A percentile compares a stretch with the other conserved stretches of the same genome.
Conservation (phyloP, 306 rosid species). For the Cicer arietinum region DNA sequence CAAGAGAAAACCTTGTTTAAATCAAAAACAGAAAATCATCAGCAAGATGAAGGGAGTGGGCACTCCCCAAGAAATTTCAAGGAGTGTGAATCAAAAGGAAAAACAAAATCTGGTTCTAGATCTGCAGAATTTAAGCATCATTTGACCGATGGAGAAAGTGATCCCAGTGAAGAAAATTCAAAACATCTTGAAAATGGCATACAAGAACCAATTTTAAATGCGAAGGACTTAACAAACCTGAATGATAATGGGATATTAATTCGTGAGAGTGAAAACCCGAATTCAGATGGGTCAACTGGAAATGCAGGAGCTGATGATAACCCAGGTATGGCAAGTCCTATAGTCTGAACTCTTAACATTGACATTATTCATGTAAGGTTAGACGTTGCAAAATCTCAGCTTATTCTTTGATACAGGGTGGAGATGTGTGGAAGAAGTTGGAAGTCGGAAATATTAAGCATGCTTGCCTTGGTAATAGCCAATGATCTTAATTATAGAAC, state of each 20-base stretch:
- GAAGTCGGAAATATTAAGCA: slow-evolving; percentile 49
- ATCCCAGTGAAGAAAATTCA: slow-evolving; percentile 41
- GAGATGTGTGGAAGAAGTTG: slow-evolving; percentile 47
- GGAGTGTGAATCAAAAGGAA: slow-evolving; percentile 51
- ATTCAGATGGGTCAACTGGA: slow-evolving; percentile 43
- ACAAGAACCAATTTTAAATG: slow-evolving; percentile 40
- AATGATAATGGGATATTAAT: slow-evolving; percentile 47
- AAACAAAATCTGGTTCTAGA: slow-evolving; percentile 52
- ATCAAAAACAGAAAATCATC: slow-evolving; percentile 56
- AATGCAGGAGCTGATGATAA: slow-evolving; percentile 46
- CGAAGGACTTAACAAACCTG: slow-evolving; percentile 37
- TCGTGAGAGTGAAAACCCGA: slow-evolving; percentile 42
- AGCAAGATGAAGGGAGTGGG: slow-evolving; percentile 52
- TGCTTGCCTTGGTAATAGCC: slow-evolving; percentile 54
- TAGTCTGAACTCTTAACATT: slow-evolving; percentile 15
- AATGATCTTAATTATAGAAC: slow-evolving; percentile 41
- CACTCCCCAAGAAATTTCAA: slow-evolving; percentile 53
- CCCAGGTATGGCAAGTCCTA: slow-evolving; percentile 43
- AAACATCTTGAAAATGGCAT: slow-evolving; percentile 47
- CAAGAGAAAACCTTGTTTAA: slow-evolving; percentile 56
- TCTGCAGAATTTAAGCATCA: slow-evolving; percentile 55
- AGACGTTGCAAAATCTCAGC: slow-evolving; percentile 35
- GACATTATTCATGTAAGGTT: slow-evolving; percentile 33
- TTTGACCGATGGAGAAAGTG: slow-evolving; percentile 54
- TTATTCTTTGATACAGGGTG: slow-evolving; percentile 50